Base-by-base conservation (phyloP, 2,329 filamentous ascomycete genomes). In the Celoporthe dispersa region DNA sequence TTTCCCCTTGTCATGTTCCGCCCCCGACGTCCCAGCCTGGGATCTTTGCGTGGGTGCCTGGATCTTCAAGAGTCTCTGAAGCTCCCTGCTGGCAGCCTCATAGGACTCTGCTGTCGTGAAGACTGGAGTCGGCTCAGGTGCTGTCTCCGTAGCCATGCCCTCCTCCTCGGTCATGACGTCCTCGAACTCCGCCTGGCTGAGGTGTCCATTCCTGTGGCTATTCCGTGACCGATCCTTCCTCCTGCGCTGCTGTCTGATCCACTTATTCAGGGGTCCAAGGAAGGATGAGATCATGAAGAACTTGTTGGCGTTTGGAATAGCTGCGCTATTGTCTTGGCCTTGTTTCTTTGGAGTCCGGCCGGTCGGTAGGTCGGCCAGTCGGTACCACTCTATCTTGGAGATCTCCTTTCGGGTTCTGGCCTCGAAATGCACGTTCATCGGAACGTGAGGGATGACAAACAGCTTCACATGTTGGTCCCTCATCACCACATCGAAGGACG, bases 241-340 rank as follows among this genome's bases (percentile, higher is more conserved):
- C 81, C 91, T 94, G 83, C 89, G 91, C 81, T 97, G 93, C 73
- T 91, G 88, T n/a, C 89, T 84, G 62, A 98, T 94, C 94, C 94
- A 98, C 79, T 93, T 94, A 80, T 94, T 94, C 64, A 99, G 81
- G 7, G 90, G 92, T 1, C 90, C 90, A 68, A 98, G 84, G 78
- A 99, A 99, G 0, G 95, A 94, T 0, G 94, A 94, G 25, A 99
- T 96, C 93, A 98, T 98, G 81, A 98, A 99, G 79, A 98, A 98
- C 77, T 95, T 98, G 79, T 93, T 94, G 55, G 90, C 90, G 75
- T 91, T 93, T 2, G 85, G 81, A 19, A 83, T 82, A 16, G 87
- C 85, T 48, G 86, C 84, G 19, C 83, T 83, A 61, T 88, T 86
- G n/a, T 89, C 86, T 22, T 88, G 85, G 16, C 83, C 83, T 63